Percentiles rank a stretch among this genome's conserved stretches.
Conservation (phyloP, 371 early-diverging fungal genomes). For the Mucor lusitanicus region DNA sequence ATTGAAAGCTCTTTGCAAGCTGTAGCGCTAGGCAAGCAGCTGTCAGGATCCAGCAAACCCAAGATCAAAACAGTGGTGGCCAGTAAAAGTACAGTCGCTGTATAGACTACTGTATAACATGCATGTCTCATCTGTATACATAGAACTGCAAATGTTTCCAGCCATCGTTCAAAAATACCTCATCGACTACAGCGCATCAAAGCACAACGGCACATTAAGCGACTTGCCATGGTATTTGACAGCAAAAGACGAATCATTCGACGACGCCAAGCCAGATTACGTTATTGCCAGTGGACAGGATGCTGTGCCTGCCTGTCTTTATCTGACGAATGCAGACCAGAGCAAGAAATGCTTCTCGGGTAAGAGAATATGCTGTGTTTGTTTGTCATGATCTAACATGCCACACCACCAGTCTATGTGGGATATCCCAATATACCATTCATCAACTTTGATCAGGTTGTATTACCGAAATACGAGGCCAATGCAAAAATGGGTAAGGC, state of each 20-base stretch:
- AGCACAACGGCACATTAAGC: conserved; percentile 7
- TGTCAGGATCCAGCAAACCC: conserved; percentile 11
- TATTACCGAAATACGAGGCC: conserved; percentile 47
- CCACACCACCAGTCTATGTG: conserved; percentile 46
- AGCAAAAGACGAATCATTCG: conserved; percentile 4
- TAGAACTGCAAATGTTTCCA: conserved; percentile 27
- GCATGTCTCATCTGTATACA: not conserved
- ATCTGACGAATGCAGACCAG: conserved; percentile 14
- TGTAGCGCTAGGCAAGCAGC: conserved; percentile 23
- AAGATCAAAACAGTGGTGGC: conserved; percentile 22
- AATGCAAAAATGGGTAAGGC: conserved; percentile 42
- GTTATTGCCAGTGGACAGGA: conserved; percentile 35
- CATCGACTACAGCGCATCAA: conserved; percentile 10
- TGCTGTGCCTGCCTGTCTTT: conserved; percentile 39
- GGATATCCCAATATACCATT: conserved; percentile 50
- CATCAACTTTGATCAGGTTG: conserved; percentile 47
- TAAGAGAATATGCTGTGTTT: conserved; percentile 9
- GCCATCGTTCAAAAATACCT: conserved; percentile 29
- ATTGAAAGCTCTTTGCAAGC: conserved; percentile 24
- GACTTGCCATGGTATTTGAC: conserved; percentile 40
- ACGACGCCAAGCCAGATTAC: conserved; percentile 30
- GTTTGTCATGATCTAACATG: not conserved
- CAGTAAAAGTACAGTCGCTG: conserved; percentile 20
- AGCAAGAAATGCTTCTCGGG: conserved; percentile 28
- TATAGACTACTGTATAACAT: not conserved